Evolutionary conservation across 2,329 filamentous ascomycete species (phyloP), one percentile per base, ranked within the genome.

Genomic region (Colletotrichum eremochloae): DNA sequence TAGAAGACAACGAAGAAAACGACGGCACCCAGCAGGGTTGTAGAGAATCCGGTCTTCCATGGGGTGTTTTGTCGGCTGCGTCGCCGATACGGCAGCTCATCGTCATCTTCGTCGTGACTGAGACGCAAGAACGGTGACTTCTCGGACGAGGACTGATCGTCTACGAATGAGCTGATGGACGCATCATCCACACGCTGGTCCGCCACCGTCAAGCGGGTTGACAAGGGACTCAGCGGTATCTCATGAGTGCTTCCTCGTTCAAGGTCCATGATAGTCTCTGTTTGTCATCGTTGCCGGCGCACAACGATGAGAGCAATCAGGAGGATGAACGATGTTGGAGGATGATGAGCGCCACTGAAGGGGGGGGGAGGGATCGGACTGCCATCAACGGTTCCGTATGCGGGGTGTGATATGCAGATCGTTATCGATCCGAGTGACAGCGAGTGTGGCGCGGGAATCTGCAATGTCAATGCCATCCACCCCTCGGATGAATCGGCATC

Each of bases 71-170:
- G 29, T 15, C 9, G 58, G 7, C 29, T 15, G 29, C 42, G 11
- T 15, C 11, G 31, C 36, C 11, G 57, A 14, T 5, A 29, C 7
- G 42, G 42, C 15, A 7, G 42, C 57, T 48, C 57, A 1, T 52
- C 64, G 18, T 63, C 52, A 36, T 63, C 20, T 2, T 5, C 3
- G 15, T 31, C 50, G 29, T 33, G 50, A 20, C 24, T 33, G 18
- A 63, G 44, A 14, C 56, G 33, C 14, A 71, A 58, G n/a, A 71
- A 68, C 29, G 68, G 68, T 5, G 68, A 68, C 38, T 71, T 71
- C 31, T 71, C 68, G 20, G 29, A 24, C 24, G 24, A 24, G 24
- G 24, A 61, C n/a, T 57, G 50, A 20, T 68, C 64, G 11, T 52
- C 57, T 3, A 36, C 38, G 20, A 53, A 9, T 14, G 50, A 53